Base-by-base conservation (phyloP, 23 red algal genomes). In the Gracilariopsis chorda region DNA sequence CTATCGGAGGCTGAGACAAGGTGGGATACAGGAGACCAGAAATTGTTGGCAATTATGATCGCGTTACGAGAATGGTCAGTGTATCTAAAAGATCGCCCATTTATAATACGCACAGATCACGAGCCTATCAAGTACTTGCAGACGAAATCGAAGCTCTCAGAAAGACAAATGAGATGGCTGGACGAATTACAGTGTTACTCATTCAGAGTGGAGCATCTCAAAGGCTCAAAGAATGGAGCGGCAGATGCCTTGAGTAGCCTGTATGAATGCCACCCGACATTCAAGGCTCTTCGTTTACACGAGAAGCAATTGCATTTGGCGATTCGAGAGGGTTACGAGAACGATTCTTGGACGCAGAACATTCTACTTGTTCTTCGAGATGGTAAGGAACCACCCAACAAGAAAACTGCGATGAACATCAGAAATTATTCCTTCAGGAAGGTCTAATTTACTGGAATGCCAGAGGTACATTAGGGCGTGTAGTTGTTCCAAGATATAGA, bases 391-490 rank as follows among this genome's bases (percentile, higher is more conserved):
- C n/a, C n/a, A n/a, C n/a, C n/a, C n/a, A n/a, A n/a, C n/a, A n/a
- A n/a, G n/a, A n/a, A n/a, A n/a, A n/a, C n/a, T n/a, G n/a, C n/a
- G n/a, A n/a, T n/a, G n/a, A n/a, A n/a, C n/a, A n/a, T n/a, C n/a
- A n/a, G n/a, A n/a, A n/a, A n/a, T n/a, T n/a, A n/a, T n/a, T n/a
- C n/a, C n/a, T n/a, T n/a, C n/a, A n/a, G n/a, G n/a, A n/a, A n/a
- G n/a, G n/a, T n/a, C 21, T 61, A 34, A 57, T 81, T 24, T 81
- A 81, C 51, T 61, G 77, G 77, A 81, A 60, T 10, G 49, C 49
- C 32, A 56, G 28, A 81, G 48, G 77, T 2, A 60, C 21, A 10
- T 35, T 20, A 81, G 21, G 17, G 8, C 51, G 77, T 19, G 51
- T 58, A 42, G 46, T 81, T 42, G 27, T 81, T 61, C 21, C 51